Evolutionary conservation across 2,329 filamentous ascomycete genomes (phyloP), one percentile per base, ranked within the genome.

Genomic region (Neofusicoccum cordaticola): DNA sequence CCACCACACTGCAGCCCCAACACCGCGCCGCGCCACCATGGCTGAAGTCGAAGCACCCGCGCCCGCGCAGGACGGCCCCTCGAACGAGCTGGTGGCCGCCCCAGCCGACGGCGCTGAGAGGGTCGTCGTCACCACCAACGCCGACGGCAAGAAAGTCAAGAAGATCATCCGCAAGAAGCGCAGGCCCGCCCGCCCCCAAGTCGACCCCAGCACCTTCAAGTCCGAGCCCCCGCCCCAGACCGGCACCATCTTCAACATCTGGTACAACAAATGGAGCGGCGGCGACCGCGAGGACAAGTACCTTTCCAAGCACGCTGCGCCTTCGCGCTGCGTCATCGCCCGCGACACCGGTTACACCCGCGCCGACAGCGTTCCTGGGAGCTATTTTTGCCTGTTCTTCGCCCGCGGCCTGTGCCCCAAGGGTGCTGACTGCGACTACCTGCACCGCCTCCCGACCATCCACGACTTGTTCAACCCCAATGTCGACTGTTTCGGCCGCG

Each of bases 261-360:
- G 93, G 94, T 97, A 97, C 81, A 97, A 97, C 82, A 98, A 97
- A 79, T 98, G 94, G 93, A 90, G 89, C 0, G 95, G 95, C 69
- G 95, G 95, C 73, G 95, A 99, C 78, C 87, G 93, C 66, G 94
- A 98, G 74, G 93, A 96, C 81, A 92, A 93, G 71, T 93, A 94
- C 73, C 85, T 93, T 3, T 92, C 90, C 41, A 90, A 97, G 74
- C 90, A 89, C 22, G 86, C 89, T 13, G 94, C 95, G 3, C 88
- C 90, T 68, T 90, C 90, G 2, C 90, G 96, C 63, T 98, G 95
- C 83, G 95, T 93, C 74, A 83, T 99, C 66, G 89, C 89, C 1
- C 87, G 85, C 67, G 95, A 84, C 70, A 77, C 71, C 62, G 82
- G 82, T 12, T 83, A 82, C 71, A 84, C 82, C 2, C 75, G 77